Evolutionary conservation across 1,139 yeast species (phyloP).

Genomic region (Candida sanyaensis): DNA sequence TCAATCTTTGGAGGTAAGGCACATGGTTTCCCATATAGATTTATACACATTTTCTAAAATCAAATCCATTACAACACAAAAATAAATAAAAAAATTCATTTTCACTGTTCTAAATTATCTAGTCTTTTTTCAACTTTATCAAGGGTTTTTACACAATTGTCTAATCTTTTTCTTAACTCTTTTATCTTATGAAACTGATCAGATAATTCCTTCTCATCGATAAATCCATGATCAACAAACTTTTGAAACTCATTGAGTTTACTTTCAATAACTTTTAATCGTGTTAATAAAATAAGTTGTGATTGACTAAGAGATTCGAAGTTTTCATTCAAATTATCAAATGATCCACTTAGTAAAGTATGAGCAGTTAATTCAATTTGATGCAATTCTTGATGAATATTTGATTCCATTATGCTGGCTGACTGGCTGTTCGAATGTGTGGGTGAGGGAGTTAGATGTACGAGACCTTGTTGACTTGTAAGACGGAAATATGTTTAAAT

Average conservation of each 20-base stretch:
- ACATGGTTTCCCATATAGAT: constrained; percentile 60
- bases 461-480: too few species aligned
- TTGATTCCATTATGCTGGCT: not conserved
- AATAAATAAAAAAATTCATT: not conserved
- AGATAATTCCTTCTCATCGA: constrained; percentile 25
- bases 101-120: constrained; percentile 12
- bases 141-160: constrained; percentile 28
- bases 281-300: constrained; percentile 52
- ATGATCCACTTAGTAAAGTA: constrained; percentile 51
- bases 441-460: not conserved
- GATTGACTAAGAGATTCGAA: constrained; percentile 57
- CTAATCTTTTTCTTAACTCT: constrained; percentile 36
- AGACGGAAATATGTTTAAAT: too few species aligned
- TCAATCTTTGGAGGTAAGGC: constrained; percentile 59
- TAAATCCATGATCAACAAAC: constrained; percentile 16
- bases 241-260: constrained; percentile 29
- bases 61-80: not conserved
- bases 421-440: not conserved
- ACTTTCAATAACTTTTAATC: constrained; percentile 46
- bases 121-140: constrained; percentile 36
- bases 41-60: constrained; percentile 31
- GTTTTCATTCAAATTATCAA: constrained; percentile 52
- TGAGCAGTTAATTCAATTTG: constrained; percentile 62
- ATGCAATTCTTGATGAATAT: constrained; percentile 34
- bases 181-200: constrained; percentile 33